Conservation (phyloP, 176 grass and related monocot species). For the Juncus inflexus region DNA sequence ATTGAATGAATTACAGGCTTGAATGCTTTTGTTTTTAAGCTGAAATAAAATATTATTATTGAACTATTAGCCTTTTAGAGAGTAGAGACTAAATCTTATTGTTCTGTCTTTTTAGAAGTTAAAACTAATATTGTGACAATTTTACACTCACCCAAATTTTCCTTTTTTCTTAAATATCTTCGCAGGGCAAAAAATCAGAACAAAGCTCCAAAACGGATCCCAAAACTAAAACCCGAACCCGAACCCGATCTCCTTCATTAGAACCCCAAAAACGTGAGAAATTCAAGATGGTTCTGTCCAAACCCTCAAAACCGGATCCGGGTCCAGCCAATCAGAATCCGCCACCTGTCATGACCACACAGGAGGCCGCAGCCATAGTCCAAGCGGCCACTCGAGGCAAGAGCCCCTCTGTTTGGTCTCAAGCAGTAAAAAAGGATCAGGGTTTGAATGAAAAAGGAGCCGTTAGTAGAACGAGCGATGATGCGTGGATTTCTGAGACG, state of each 20-base stretch:
- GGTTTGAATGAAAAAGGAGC: not conserved
- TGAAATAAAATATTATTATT: no score
- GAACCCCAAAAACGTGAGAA: conserved; percentile 25
- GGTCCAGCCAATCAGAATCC: conserved; percentile 10
- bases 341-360: conserved; percentile 43
- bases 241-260: conserved; percentile 3
- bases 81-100: no score
- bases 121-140: no score
- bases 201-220: no score
- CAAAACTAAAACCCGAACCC: no score
- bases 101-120: no score
- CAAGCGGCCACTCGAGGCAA: conserved; percentile 76
- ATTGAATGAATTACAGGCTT: no score
- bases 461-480: conserved; percentile 44
- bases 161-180: no score
- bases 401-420: conserved; percentile 36
- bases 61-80: no score
- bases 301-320: conserved; percentile 34
- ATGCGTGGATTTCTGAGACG: conserved; percentile 83
- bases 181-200: no score
- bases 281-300: conserved; percentile 52
- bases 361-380: conserved; percentile 93
- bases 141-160: no score
- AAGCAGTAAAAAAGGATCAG: not conserved
- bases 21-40: no score